Conservation (phyloP, 805 yeast genomes). For the Saccharomycopsis sp. region DNA sequence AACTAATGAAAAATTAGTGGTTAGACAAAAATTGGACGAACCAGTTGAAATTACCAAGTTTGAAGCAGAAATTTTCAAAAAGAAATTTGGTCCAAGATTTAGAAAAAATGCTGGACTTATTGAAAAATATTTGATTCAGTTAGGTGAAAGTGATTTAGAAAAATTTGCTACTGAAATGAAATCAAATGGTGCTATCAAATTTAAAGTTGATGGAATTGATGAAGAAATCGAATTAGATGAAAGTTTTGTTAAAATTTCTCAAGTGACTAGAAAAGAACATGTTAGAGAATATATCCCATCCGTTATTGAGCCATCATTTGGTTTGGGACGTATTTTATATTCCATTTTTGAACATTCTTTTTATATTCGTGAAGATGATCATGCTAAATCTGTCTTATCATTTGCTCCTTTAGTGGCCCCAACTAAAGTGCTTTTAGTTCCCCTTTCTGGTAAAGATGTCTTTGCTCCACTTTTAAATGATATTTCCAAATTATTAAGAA, state of each 20-base stretch:
- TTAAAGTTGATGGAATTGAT: slow-evolving; percentile 55
- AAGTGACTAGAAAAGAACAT: slow-evolving; percentile 76
- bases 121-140: slow-evolving; percentile 62
- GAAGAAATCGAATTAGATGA: slow-evolving; percentile 58
- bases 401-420: slow-evolving; percentile 96
- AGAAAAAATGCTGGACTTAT: slow-evolving; percentile 94
- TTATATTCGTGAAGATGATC: slow-evolving; percentile 91
- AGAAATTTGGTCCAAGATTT: slow-evolving; percentile 95
- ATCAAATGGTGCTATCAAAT: slow-evolving; percentile 49
- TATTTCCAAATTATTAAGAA: slow-evolving; percentile 63
- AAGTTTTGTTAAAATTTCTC: slow-evolving; percentile 63
- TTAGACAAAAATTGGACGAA: slow-evolving; percentile 77
- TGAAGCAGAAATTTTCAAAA: slow-evolving; percentile 84
- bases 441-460: slow-evolving; percentile 76
- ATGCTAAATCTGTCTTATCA: slow-evolving; percentile 81
- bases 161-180: slow-evolving; percentile 59
- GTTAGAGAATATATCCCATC: slow-evolving; percentile 93
- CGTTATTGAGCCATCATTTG: slow-evolving; percentile 98
- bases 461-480: slow-evolving; percentile 65
- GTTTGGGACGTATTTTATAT: slow-evolving; percentile 95
- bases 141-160: slow-evolving; percentile 81
- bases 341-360: slow-evolving; percentile 86
- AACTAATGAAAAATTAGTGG: slow-evolving; percentile 91
- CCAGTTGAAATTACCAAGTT: slow-evolving; percentile 75
- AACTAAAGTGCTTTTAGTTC: slow-evolving; percentile 91